Evolutionary conservation across 768 basidiomycete species (phyloP), one percentile per base, ranked within the genome.

Genomic region (Termitomyces sp.): DNA sequence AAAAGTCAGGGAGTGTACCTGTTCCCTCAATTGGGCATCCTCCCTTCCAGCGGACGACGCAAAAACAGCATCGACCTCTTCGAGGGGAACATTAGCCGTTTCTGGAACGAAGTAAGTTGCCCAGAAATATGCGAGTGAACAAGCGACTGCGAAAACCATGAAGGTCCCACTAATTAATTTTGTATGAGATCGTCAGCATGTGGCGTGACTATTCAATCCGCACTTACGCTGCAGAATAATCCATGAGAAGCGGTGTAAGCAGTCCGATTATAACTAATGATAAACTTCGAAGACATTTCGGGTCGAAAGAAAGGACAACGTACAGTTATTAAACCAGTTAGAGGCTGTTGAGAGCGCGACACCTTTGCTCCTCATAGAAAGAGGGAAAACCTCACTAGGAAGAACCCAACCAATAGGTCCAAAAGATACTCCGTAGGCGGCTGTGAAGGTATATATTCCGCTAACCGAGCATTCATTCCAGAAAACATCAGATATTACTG

Each of bases 281-380:
- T 6, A n/a, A 12, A 41, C 18, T 13, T 54, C n/a, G 3, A 8
- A 41, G 13, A 54, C 52, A 35, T 38, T 36, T 38, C 0, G 12
- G 23, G 32, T 40, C 30, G 13, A 20, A 51, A 40, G 49, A 18
- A 5, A 51, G 48, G 50, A 44, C 10, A 20, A 71, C 79, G 1
- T 52, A 87, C 87, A 93, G 59, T 93, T 93, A 66, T 93, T 93
- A 28, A 82, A 65, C 91, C 91, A 93, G 63, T 90, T 91, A n/a
- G 88, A 89, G 3, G 90, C 88, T 2, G 92, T 93, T 20, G 90
- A 86, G 23, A 95, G 66, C 26, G 91, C 84, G 5, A 94, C 92
- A 50, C 93, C 93, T 67, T 86, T 87, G 64, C 89, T 87, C 61
- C 92, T 79, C 73, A 90, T 79, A 2, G 89, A 87, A 0, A 90